These are phyloP conservation scores for Phaeotremella skinneri DNA, from an alignment of 768 basidiomycete species.

Conservation along the genomic window DNA sequence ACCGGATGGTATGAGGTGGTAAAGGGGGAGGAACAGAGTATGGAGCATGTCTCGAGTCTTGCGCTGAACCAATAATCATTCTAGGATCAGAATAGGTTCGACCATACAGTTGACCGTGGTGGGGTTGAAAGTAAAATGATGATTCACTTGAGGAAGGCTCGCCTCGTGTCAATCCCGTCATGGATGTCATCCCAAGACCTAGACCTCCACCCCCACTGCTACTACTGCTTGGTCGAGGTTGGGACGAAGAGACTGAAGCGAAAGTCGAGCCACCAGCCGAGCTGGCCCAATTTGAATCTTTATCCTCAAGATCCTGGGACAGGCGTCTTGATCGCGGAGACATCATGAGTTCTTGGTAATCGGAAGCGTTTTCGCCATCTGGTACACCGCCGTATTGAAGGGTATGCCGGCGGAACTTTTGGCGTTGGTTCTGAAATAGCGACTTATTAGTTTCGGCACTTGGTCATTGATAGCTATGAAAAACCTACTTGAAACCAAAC, in stretches of 20 bases:
- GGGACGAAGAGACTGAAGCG: neutral
- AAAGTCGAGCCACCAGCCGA: neutral
- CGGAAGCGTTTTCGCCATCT: constrained; percentile 20
- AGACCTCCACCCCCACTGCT: neutral
- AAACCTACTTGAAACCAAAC: constrained; percentile 48
- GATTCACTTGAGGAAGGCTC: constrained; percentile 4
- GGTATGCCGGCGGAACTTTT: constrained; percentile 16
- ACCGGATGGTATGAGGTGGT: constrained; percentile 3
- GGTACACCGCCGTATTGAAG: constrained; percentile 19
- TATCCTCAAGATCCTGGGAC: constrained; percentile 14
- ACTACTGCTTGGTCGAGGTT: too few relatives aligned
- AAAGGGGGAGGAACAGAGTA: constrained; percentile 1
- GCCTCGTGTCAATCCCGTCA: neutral
- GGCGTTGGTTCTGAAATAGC: constrained; percentile 23
- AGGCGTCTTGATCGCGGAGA: constrained; percentile 15
- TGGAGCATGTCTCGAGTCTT: neutral
- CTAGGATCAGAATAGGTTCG: neutral
- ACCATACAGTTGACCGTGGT: neutral
- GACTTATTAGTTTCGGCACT: too few relatives aligned
- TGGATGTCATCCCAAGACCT: neutral
- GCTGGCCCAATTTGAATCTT: constrained; percentile 16
- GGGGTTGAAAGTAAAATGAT: neutral
- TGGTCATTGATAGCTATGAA: too few relatives aligned
- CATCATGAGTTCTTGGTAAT: constrained; percentile 22
- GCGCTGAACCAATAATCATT: constrained; percentile 1